Percentiles rank a stretch among this genome's conserved stretches.
phyloP scores from a whole-genome alignment of 1,284 basidiomycete genomes.

The Xerocomus amazonicus region DNA sequence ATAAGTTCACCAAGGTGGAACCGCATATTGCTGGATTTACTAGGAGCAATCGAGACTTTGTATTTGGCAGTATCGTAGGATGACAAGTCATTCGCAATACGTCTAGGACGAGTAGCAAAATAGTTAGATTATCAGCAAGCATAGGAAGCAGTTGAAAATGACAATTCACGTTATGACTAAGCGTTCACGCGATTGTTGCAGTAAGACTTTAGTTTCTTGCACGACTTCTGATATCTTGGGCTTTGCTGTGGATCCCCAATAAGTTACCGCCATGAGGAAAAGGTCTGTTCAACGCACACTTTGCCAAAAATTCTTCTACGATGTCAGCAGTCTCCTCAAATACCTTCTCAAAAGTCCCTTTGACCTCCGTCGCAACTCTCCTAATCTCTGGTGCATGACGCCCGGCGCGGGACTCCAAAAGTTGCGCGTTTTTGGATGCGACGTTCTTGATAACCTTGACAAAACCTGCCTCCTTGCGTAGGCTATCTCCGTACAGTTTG shows the following conservation, averaged over 20 bases:
- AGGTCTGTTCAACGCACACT: slow-evolving; percentile 53
- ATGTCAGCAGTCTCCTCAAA: slow-evolving; percentile 88
- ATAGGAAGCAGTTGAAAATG: neutral
- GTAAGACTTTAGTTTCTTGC: slow-evolving; percentile 86
- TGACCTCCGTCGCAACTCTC: slow-evolving; percentile 84
- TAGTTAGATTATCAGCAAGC: slow-evolving; percentile 4
- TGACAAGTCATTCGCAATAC: slow-evolving; percentile 77
- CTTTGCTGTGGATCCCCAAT: slow-evolving; percentile 36
- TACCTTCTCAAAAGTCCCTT: slow-evolving; percentile 92
- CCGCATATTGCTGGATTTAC: slow-evolving; percentile 44
- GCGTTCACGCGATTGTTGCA: slow-evolving; percentile 88
- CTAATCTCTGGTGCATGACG: slow-evolving; percentile 73
- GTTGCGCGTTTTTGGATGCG: slow-evolving; percentile 74
- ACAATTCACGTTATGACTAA: slow-evolving; percentile 79
- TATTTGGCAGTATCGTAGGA: slow-evolving; percentile 80
- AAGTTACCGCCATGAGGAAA: neutral
- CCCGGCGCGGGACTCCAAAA: slow-evolving; percentile 64
- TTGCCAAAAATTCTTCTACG: slow-evolving; percentile 89
- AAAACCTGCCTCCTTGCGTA: slow-evolving; percentile 93
- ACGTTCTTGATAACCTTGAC: slow-evolving; percentile 95
- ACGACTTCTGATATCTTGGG: slow-evolving; percentile 76
- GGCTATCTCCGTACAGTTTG: slow-evolving; percentile 88
- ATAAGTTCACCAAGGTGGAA: slow-evolving; percentile 94
- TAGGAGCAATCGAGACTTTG: slow-evolving; percentile 59
- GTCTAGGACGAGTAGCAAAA: slow-evolving; percentile 44